Evolutionary conservation across 768 basidiomycete species (phyloP), one percentile per base, ranked within the genome.

Genomic region (Lentinula lateritia): DNA sequence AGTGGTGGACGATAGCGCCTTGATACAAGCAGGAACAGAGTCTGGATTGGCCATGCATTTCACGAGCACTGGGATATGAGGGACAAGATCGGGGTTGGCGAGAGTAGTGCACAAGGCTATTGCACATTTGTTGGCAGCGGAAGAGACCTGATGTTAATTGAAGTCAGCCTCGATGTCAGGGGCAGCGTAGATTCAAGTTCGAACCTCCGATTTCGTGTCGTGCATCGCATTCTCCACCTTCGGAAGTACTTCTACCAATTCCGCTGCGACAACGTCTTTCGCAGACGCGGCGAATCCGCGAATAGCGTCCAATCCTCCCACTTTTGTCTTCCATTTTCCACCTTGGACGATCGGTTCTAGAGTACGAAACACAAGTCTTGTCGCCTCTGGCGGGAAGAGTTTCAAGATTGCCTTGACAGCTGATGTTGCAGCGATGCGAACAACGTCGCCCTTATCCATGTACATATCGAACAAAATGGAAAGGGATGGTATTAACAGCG

Each of bases 241-340:
- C 18, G 95, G 95, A 52, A 98, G 83, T 50, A 92, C 84, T 9
- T 78, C 76, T 15, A 86, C 95, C 41, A 98, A 78, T 69, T 95
- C 88, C 36, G 84, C 82, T n/a, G 93, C 94, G 54, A 97, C 90
- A 46, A 81, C 79, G 58, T 89, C 89, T 63, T 81, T 82, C 56
- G 90, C 89, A 15, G 83, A 78, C 46, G 77, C 77, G 35, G 89
- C 89, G 64, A 94, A 88, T 48, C 72, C 76, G 70, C 87, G 92
- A 70, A 98, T 83, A 2, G 93, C 86, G 66, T 97, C 94, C 36
- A 98, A 76, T 6, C 88, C 92, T 15, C 91, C 94, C n/a, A 97
- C 89, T 79, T 98, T 98, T 61, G 89, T 86, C 65, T 88, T 84
- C 96, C 96, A 98, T 75, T 97, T 96, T 50, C 92, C 93, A 53